Evolutionary conservation across 257 asterid species (phyloP).

Genomic region (Vinca minor): DNA sequence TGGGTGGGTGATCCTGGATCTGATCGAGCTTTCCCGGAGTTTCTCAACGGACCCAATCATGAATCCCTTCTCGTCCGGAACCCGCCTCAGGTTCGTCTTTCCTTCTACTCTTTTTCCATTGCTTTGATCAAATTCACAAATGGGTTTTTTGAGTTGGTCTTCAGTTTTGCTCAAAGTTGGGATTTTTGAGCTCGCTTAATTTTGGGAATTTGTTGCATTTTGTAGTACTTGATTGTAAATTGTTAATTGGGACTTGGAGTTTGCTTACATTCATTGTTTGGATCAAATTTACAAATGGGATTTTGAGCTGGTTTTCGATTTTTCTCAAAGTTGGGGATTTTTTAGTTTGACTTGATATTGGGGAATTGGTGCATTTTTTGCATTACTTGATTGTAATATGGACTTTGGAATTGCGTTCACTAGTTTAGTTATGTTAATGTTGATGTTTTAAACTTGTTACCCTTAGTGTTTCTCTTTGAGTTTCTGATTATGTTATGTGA

Average conservation of each 20-base stretch:
- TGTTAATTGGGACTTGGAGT: too few relatives aligned
- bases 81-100: slow-evolving; percentile 63
- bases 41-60: slow-evolving; percentile 59
- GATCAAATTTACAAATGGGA: slow-evolving; percentile 1
- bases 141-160: slow-evolving; percentile 8
- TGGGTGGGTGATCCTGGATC: slow-evolving; percentile 49
- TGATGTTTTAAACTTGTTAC: neutral
- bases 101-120: neutral
- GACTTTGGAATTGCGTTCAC: neutral
- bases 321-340: neutral
- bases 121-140: neutral
- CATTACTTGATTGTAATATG: slow-evolving; percentile 2
- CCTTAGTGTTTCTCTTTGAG: neutral
- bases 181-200: neutral
- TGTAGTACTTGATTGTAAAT: slow-evolving; percentile 3
- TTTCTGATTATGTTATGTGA: neutral
- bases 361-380: neutral
- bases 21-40: slow-evolving; percentile 52
- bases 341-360: neutral
- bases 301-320: neutral
- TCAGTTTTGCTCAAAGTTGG: neutral
- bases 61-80: slow-evolving; percentile 87
- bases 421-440: neutral
- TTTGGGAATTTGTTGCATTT: neutral
- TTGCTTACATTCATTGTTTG: slow-evolving; percentile 2